Percentiles rank a stretch among this genome's conserved stretches.
Conservation (phyloP, 768 basidiomycete genomes). For the Termitomyces sp. region DNA sequence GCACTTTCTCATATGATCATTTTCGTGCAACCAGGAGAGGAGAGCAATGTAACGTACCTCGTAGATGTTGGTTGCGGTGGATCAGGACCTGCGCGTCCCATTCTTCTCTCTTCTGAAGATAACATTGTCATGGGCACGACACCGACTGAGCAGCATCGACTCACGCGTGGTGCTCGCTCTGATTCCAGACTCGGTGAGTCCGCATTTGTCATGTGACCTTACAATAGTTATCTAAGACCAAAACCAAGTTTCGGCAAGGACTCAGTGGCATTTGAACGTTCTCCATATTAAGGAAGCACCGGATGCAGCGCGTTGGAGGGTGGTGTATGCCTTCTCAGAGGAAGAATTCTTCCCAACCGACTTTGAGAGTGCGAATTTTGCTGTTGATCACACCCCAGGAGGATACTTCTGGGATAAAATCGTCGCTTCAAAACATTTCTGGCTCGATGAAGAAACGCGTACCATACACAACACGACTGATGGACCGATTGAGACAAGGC, state of each 20-base stretch:
- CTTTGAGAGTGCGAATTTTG: conserved; percentile 8
- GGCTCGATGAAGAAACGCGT: neutral
- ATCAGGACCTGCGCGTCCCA: conserved; percentile 6
- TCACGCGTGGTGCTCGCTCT: conserved; percentile 6
- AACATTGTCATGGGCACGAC: conserved; percentile 10
- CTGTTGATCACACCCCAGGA: neutral
- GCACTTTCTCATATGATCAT: conserved; percentile 9
- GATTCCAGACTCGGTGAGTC: conserved; percentile 4
- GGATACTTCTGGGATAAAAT: conserved; percentile 6
- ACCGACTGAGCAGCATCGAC: conserved; percentile 7
- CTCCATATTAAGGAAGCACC: conserved; percentile 4
- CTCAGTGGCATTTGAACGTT: conserved; percentile 8
- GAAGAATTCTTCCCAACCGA: conserved; percentile 7
- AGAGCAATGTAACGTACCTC: conserved; percentile 10
- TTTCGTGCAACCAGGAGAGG: conserved; percentile 8
- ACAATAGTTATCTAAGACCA: neutral
- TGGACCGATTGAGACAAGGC: neutral
- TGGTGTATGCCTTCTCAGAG: conserved; percentile 9
- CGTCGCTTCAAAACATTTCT: conserved; percentile 10
- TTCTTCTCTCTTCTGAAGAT: conserved; percentile 5
- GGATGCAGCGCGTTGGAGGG: conserved; percentile 3
- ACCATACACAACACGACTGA: neutral
- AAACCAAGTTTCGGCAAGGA: neutral
- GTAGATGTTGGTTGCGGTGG: conserved; percentile 11
- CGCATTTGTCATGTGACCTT: neutral